These are phyloP conservation scores for Russula lepida DNA, from an alignment of 768 basidiomycete species.

Conservation along the genomic window DNA sequence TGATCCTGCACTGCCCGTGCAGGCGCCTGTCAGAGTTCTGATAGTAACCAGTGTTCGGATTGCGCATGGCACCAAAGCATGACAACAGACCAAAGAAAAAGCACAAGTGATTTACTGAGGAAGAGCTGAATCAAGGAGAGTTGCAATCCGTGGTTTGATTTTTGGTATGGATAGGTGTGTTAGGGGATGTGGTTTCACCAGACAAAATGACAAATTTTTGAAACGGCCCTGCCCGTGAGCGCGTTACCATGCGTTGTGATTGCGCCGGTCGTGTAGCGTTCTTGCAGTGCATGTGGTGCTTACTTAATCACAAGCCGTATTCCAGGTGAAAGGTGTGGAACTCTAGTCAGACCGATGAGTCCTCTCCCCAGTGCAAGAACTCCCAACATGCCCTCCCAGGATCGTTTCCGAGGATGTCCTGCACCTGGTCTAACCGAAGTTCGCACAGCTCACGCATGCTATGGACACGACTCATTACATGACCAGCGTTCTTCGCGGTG, in stretches of 20 bases:
- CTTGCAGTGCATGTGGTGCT: conserved; percentile 1
- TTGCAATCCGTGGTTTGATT: background rate
- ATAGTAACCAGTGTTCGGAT: background rate
- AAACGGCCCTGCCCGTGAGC: background rate
- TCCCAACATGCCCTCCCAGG: conserved; percentile 73
- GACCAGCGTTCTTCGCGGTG: conserved; percentile 72
- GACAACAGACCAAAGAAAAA: background rate
- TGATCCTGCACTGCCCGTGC: background rate
- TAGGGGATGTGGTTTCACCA: background rate
- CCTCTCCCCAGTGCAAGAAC: conserved; percentile 72
- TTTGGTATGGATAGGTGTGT: background rate
- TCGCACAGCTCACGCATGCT: conserved; percentile 71
- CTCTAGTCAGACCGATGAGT: background rate
- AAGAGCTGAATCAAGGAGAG: background rate
- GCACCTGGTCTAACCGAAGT: conserved; percentile 50
- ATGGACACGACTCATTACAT: conserved; percentile 73
- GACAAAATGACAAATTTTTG: background rate
- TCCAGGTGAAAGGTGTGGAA: background rate
- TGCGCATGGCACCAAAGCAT: background rate
- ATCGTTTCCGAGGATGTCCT: conserved; percentile 70
- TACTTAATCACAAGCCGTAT: background rate
- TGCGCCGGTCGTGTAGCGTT: conserved; percentile 1
- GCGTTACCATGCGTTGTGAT: background rate
- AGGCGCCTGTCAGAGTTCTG: background rate
- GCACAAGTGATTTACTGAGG: background rate